Base-by-base conservation (phyloP, 2,329 filamentous ascomycete genomes). In the Erysiphe neolycopersici region DNA sequence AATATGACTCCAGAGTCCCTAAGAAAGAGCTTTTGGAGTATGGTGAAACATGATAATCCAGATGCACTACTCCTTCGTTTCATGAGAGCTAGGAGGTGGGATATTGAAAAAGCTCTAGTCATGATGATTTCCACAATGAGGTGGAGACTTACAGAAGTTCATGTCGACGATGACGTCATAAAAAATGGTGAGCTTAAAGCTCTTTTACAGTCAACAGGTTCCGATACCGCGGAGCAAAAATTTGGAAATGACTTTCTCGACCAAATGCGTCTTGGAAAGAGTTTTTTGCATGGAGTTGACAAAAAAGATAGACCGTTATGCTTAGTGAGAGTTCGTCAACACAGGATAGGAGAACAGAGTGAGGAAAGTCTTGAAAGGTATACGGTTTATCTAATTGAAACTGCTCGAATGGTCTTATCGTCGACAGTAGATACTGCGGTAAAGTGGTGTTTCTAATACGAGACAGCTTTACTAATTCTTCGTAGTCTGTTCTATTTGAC, bases 111-210 rank as follows among this genome's bases (percentile, higher is more conserved):
- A 57, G 89, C 89, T 4, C 67, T 95, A 22, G 70, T 93, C 50
- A 98, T 98, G 89, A 64, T 94, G 59, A 70, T 98, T 38, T 83
- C 83, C 2, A 93, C 89, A 0, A 81, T 95, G 71, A 79, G 82
- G 58, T 98, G 89, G 89, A 74, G 89, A 50, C 63, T 74, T 45
- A 66, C 69, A 33, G 82, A 92, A 47, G 78, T 89, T 67, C 74
- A 82, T 52, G 81, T 95, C 17, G 89, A 98, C 55, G 76, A 81
- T 46, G 81, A 92, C 51, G 77, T 98, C 52, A 80, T 92, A 69
- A 62, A 62, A 48, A 71, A 73, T 33, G 84, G 83, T 38, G 84
- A 93, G 56, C 69, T 67, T 26, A 66, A 66, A 17, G 75, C 79
- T n/a, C 51, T 75, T 16, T 61, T 68, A 38, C 68, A 73, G 44